Evolutionary conservation across 148 eudicot species (phyloP).

Genomic region (Vaccinium myrtillus): DNA sequence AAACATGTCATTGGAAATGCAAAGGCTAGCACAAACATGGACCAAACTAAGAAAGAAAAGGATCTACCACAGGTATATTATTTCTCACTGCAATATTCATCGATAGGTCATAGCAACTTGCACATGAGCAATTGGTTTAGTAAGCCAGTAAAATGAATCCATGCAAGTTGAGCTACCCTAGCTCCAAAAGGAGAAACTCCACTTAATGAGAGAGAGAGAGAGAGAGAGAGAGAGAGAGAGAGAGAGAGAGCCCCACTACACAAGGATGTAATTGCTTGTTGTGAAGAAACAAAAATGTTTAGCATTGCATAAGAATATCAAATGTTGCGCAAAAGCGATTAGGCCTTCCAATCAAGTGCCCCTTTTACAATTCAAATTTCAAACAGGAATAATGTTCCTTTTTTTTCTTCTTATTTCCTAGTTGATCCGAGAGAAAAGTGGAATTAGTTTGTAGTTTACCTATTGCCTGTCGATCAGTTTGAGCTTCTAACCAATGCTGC

Average conservation of each 20-base stretch:
- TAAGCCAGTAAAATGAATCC: background rate
- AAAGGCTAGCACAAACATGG: background rate
- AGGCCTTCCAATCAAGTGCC: background rate
- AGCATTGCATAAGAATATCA: background rate
- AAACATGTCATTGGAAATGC: background rate
- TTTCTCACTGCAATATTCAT: background rate
- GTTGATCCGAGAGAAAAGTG: background rate
- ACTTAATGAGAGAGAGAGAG: background rate
- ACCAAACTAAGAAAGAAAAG: background rate
- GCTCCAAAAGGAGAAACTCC: background rate
- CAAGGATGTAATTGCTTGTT: background rate
- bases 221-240: too few relatives aligned
- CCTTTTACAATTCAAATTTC: background rate
- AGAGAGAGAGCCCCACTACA: background rate
- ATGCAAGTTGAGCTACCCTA: background rate
- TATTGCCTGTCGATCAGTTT: constrained; percentile 88
- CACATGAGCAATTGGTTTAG: background rate
- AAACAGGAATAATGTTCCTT: background rate
- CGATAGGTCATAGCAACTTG: background rate
- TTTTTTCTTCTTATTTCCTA: background rate
- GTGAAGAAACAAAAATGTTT: background rate
- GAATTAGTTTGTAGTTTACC: constrained; percentile 36
- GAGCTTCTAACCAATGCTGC: constrained; percentile 96
- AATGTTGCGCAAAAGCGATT: background rate
- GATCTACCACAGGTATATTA: background rate